A percentile compares a stretch with the other conserved stretches of the same genome.
phyloP scores from a whole-genome alignment of 139 green algal genomes.

The Micractinium sp. region DNA sequence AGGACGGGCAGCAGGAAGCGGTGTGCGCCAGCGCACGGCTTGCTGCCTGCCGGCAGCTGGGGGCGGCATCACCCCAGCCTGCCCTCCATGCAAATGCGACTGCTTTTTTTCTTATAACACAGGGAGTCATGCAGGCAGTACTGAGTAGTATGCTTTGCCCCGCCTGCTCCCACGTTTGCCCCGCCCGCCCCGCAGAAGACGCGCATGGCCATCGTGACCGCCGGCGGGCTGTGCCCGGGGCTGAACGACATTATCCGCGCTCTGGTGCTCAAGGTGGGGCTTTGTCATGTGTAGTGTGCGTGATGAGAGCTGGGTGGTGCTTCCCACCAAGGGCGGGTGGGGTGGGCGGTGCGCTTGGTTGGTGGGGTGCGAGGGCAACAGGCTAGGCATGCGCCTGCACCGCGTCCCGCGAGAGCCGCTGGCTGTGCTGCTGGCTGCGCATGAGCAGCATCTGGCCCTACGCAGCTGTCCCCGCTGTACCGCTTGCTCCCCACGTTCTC shows the following conservation, averaged over 20 bases:
- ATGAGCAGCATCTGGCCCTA: neutral
- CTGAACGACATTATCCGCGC: slow-evolving; percentile 96
- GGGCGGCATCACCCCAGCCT: neutral
- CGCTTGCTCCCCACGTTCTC: too few species aligned
- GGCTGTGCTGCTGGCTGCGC: neutral
- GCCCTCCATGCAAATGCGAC: neutral
- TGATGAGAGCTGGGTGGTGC: neutral
- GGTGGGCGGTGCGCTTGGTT: too few species aligned
- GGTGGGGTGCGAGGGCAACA: neutral
- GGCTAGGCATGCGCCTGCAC: neutral
- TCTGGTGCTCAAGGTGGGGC: slow-evolving; percentile 86
- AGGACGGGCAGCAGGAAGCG: too few species aligned
- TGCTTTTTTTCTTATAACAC: too few species aligned
- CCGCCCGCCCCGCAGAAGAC: slow-evolving; percentile 49
- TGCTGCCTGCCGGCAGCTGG: neutral
- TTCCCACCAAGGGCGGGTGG: neutral
- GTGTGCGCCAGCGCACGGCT: too few species aligned
- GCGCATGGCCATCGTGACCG: slow-evolving; percentile 85
- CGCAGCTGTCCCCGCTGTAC: too few species aligned
- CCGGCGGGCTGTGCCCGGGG: slow-evolving; percentile 94
- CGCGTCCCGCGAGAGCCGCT: neutral
- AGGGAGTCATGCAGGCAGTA: too few species aligned
- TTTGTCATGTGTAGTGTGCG: too few species aligned
- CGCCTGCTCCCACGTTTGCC: too few species aligned
- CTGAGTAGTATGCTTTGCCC: too few species aligned